These are phyloP conservation scores for Xylaria sp. DNA, from an alignment of 2,329 filamentous ascomycete species.

Conservation along the genomic window DNA sequence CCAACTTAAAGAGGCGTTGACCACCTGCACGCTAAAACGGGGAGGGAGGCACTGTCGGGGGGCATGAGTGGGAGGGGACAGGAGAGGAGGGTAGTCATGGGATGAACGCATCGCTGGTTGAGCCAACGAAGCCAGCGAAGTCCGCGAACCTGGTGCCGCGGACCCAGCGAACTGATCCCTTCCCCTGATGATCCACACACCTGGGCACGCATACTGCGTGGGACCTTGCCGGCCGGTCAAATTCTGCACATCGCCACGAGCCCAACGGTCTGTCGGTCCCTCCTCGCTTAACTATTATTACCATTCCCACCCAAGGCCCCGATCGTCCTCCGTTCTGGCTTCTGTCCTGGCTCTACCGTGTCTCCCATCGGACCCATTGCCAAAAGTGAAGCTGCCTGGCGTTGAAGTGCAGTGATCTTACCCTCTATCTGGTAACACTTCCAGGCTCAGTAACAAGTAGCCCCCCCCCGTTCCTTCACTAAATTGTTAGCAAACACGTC, in stretches of 20 bases:
- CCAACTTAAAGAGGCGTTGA: constrained; percentile 31
- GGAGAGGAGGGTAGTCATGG: constrained; percentile 7
- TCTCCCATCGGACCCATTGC: constrained; percentile 29
- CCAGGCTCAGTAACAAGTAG: constrained; percentile 15
- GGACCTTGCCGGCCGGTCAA: constrained; percentile 32
- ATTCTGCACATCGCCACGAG: constrained; percentile 31
- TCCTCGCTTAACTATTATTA: constrained; percentile 31
- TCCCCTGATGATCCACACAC: constrained; percentile 30
- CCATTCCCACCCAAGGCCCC: constrained; percentile 30
- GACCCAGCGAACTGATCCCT: constrained; percentile 24
- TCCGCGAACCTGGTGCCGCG: constrained; percentile 13
- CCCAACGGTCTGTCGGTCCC: constrained; percentile 29
- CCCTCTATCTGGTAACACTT: constrained; percentile 6
- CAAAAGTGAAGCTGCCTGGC: constrained; percentile 32
- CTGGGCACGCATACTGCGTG: constrained; percentile 31
- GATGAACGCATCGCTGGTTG: constrained; percentile 26
- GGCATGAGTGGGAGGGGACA: neutral
- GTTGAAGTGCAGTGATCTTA: constrained; percentile 7
- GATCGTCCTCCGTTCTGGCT: constrained; percentile 19
- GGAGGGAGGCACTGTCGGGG: neutral
- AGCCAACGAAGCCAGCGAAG: constrained; percentile 32
- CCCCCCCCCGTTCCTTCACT: constrained; percentile 17
- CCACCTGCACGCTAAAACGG: constrained; percentile 21
- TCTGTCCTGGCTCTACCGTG: constrained; percentile 29
- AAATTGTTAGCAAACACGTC: constrained; percentile 24